Percentiles rank a stretch among this genome's conserved stretches.
phyloP scores from a whole-genome alignment of 83 land plant genomes.

The Picea abies region DNA sequence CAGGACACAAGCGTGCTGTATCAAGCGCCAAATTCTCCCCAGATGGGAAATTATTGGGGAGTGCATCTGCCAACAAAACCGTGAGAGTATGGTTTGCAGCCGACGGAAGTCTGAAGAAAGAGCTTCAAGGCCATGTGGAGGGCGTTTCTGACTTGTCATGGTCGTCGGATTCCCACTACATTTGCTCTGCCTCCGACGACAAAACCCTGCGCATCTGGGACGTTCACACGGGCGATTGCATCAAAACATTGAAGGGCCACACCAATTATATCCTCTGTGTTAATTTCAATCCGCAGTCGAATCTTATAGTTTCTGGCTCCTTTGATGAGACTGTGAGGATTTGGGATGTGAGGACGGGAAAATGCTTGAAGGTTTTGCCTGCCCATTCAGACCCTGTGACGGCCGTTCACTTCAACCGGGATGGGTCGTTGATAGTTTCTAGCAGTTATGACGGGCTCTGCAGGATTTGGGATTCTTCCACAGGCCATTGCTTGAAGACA shows the following conservation, averaged over 20 bases:
- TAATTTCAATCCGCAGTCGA: no score
- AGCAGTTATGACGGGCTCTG: constrained; percentile 89
- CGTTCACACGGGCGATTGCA: constrained; percentile 46
- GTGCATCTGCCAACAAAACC: constrained; percentile 95
- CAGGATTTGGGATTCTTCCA: constrained; percentile 83
- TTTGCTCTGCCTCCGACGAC: constrained; percentile 31
- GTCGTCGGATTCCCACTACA: constrained; percentile 87
- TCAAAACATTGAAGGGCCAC: constrained; percentile 87
- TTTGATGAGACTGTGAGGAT: no score
- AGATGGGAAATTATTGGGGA: constrained; percentile 76
- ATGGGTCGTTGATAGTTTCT: constrained; percentile 87
- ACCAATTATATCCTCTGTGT: constrained; percentile 89
- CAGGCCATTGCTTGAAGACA: constrained; percentile 70
- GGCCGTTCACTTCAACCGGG: constrained; percentile 77
- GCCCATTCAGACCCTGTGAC: constrained; percentile 93
- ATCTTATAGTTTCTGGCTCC: no score
- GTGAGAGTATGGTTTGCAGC: constrained; percentile 60
- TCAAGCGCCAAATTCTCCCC: constrained; percentile 93
- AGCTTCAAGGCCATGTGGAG: constrained; percentile 80
- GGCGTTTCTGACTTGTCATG: constrained; percentile 97
- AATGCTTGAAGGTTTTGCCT: not conserved
- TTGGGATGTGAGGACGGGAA: no score
- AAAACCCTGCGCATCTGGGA: constrained; percentile 81
- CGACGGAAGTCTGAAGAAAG: constrained; percentile 40
- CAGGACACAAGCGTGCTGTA: constrained; percentile 77